Conservation (phyloP, 2,329 filamentous ascomycete species). For the Trichoderma semiorbis region DNA sequence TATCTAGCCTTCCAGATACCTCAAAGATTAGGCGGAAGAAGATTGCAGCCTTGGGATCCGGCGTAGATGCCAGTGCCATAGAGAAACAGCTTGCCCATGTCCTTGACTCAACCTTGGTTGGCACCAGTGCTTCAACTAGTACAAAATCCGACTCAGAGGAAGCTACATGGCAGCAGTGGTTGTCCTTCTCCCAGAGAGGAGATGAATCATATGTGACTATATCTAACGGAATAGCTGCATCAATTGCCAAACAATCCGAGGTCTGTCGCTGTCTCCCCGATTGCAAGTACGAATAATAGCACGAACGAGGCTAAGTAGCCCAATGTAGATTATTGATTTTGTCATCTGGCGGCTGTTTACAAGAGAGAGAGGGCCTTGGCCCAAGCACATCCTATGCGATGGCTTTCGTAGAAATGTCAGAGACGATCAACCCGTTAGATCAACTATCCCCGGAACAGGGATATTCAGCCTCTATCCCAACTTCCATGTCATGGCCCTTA, state of each 20-base stretch:
- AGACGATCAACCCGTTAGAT: conserved; percentile 30
- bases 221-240: conserved; percentile 43
- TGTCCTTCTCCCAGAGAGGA: conserved; percentile 58
- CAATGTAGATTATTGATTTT: conserved; percentile 67
- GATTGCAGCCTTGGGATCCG: conserved; percentile 44
- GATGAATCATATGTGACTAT: conserved; percentile 57
- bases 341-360: conserved; percentile 75
- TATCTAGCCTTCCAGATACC: conserved; percentile 60
- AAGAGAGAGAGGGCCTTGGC: conserved; percentile 47
- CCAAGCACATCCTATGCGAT: conserved; percentile 77
- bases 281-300: neutral
- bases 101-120: conserved; percentile 69
- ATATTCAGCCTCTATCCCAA: conserved; percentile 65
- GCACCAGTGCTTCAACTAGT: conserved; percentile 32
- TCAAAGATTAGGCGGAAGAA: conserved; percentile 62
- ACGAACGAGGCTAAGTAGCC: conserved; percentile 19
- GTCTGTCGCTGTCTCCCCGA: conserved; percentile 37
- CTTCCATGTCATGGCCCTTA: conserved; percentile 65
- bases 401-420: conserved; percentile 60
- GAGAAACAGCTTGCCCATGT: conserved; percentile 50
- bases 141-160: conserved; percentile 26
- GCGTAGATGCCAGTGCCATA: conserved; percentile 25
- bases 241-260: conserved; percentile 59
- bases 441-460: conserved; percentile 65
- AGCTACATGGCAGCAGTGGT: conserved; percentile 53